Evolutionary conservation across 2,329 filamentous ascomycete species (phyloP).

Genomic region (Sclerotiophoma versabilis): DNA sequence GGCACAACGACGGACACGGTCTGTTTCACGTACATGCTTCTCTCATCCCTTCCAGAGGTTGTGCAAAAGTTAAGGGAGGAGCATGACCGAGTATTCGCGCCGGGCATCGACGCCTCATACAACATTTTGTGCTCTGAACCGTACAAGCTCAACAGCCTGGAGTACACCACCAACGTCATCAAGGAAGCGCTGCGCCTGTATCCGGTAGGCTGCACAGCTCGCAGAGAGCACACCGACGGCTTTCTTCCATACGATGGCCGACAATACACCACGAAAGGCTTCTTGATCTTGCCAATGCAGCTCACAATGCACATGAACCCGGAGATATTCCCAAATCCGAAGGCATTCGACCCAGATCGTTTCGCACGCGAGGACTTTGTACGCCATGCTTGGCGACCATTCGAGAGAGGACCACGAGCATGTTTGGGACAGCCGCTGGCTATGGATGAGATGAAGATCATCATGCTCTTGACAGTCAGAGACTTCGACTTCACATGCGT

Average conservation of each 20-base stretch:
- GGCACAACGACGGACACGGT: constrained; percentile 51
- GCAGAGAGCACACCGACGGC: constrained; percentile 48
- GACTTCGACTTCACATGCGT: constrained; percentile 57
- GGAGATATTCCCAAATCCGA: constrained; percentile 34
- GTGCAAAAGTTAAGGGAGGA: constrained; percentile 53
- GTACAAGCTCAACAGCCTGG: constrained; percentile 58
- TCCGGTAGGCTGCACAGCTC: constrained; percentile 57
- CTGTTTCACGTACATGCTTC: constrained; percentile 41
- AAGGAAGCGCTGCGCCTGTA: constrained; percentile 63
- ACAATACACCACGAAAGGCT: constrained; percentile 54
- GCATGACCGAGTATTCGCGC: constrained; percentile 60
- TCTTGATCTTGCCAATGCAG: constrained; percentile 53
- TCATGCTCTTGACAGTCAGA: constrained; percentile 58
- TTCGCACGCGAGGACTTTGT: constrained; percentile 50
- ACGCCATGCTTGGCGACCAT: constrained; percentile 62
- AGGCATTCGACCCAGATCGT: constrained; percentile 44
- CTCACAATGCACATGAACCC: constrained; percentile 46
- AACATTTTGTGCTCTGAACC: constrained; percentile 53
- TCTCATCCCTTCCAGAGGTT: constrained; percentile 38
- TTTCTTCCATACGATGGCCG: constrained; percentile 50
- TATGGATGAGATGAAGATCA: constrained; percentile 60
- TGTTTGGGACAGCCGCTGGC: constrained; percentile 67
- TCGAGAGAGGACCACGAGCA: constrained; percentile 62
- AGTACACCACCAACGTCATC: constrained; percentile 61
- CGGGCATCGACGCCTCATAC: constrained; percentile 48